Conservation (phyloP, 768 basidiomycete species). For the Sistotremastrum niveocremeum region DNA sequence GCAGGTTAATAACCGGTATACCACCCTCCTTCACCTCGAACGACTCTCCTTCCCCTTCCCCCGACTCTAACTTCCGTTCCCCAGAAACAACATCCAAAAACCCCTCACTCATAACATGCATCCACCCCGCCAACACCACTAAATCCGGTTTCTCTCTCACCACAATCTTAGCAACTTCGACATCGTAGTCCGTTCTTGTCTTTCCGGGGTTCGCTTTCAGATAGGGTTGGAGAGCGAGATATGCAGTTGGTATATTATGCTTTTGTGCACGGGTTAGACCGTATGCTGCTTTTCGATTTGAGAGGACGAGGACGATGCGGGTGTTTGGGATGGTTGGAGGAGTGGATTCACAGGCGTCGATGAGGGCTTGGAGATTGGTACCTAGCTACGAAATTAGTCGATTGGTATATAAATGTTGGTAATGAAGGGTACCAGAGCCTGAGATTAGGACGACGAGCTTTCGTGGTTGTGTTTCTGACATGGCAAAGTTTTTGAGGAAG, state of each 20-base stretch:
- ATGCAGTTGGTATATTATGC: conserved; percentile 63
- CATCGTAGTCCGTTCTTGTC: conserved; percentile 76
- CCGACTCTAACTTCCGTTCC: conserved; percentile 20
- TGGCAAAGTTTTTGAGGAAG: neutral
- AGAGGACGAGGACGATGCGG: conserved; percentile 68
- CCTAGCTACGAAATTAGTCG: conserved; percentile 33
- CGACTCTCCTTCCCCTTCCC: conserved; percentile 10
- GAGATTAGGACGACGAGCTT: conserved; percentile 50
- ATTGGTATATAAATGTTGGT: conserved; percentile 1
- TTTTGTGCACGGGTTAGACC: conserved; percentile 71
- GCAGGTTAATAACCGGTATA: conserved; percentile 88
- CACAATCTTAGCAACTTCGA: conserved; percentile 60
- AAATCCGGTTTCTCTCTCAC: conserved; percentile 58
- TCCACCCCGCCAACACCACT: conserved; percentile 95
- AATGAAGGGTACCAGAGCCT: conserved; percentile 35
- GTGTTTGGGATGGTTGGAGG: conserved; percentile 62
- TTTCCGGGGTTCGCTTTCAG: conserved; percentile 57
- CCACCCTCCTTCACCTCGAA: conserved; percentile 11
- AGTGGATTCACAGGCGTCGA: conserved; percentile 54
- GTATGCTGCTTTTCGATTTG: conserved; percentile 84
- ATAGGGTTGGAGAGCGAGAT: conserved; percentile 77
- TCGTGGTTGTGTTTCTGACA: conserved; percentile 4
- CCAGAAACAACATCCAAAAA: conserved; percentile 62
- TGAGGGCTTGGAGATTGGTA: conserved; percentile 90
- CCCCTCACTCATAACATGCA: conserved; percentile 82